phyloP scores from a whole-genome alignment of 768 basidiomycete genomes.

The Coprinopsis sp. region DNA sequence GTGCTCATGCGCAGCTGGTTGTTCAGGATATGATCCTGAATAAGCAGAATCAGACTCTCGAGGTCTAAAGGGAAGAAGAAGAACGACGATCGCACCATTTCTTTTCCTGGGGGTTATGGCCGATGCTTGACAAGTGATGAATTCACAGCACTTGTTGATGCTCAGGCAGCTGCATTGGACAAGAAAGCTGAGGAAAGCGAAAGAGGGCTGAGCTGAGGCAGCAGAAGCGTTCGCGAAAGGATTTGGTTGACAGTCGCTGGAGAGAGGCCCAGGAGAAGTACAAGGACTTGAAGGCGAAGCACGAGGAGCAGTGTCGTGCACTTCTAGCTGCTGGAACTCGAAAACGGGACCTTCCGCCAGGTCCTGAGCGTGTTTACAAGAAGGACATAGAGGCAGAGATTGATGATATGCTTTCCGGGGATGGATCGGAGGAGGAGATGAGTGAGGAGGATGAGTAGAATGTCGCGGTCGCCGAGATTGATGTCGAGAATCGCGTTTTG shows the following conservation, averaged over 20 bases:
- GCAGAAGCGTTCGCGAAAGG: neutral
- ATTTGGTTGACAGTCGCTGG: slow-evolving; percentile 1
- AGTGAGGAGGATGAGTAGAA: neutral
- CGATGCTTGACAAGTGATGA: neutral
- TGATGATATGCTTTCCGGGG: neutral
- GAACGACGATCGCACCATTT: neutral
- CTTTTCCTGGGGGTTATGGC: slow-evolving; percentile 1
- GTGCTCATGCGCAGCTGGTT: slow-evolving; percentile 3
- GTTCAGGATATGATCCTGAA: slow-evolving; percentile 3
- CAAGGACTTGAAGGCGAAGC: neutral
- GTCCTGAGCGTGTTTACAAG: neutral
- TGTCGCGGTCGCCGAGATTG: too few relatives aligned
- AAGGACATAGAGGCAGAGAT: neutral
- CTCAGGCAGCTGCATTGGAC: neutral
- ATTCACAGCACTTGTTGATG: neutral
- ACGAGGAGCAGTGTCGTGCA: neutral
- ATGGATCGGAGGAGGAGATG: neutral
- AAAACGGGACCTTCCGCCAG: neutral
- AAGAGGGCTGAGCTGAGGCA: neutral
- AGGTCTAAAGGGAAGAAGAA: slow-evolving; percentile 1
- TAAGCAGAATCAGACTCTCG: neutral
- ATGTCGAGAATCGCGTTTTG: too few relatives aligned
- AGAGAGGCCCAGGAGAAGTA: neutral
- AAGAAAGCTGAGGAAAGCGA: neutral
- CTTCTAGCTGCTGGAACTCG: neutral